These are phyloP conservation scores for Spatholobus suberectus DNA, from an alignment of 306 rosid species.

Conservation along the genomic window DNA sequence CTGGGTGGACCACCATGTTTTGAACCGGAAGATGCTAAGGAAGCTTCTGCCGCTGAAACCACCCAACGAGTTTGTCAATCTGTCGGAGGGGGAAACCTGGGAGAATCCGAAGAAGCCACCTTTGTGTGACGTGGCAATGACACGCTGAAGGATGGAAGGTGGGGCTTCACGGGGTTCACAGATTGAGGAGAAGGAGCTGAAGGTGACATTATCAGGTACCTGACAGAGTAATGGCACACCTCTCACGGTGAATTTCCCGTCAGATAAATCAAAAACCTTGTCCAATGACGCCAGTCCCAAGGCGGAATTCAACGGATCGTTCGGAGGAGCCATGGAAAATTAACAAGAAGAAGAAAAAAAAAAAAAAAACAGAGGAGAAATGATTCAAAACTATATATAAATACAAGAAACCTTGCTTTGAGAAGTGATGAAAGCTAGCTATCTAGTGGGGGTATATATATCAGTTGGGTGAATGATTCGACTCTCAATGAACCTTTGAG, in stretches of 20 bases:
- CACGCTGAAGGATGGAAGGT: conserved; percentile 58
- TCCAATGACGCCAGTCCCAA: conserved; percentile 26
- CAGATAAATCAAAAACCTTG: conserved; percentile 52
- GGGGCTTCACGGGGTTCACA: conserved; percentile 62
- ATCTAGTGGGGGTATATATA: not conserved
- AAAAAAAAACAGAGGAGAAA: not conserved
- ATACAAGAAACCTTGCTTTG: not conserved
- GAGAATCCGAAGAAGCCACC: conserved; percentile 85
- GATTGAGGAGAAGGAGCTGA: conserved; percentile 59
- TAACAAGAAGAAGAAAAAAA: not conserved
- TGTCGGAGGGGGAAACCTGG: conserved; percentile 56
- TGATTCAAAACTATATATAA: not conserved
- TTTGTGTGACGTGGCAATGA: conserved; percentile 56
- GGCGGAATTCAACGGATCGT: conserved; percentile 46
- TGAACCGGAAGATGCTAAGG: conserved; percentile 80
- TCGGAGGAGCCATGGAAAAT: conserved; percentile 70
- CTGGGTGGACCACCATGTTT: conserved; percentile 97
- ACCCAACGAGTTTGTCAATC: conserved; percentile 70
- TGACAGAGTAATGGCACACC: conserved; percentile 65
- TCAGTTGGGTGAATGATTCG: no score
- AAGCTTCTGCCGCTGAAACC: conserved; percentile 63
- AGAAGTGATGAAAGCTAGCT: not conserved
- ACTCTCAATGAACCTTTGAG: no score
- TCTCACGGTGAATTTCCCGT: conserved; percentile 55
- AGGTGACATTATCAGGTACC: conserved; percentile 75